A percentile compares a stretch with the other conserved stretches of the same genome.
These are phyloP conservation scores for Eremothecium gossypii DNA, from an alignment of 1,139 yeast species.

Conservation along the genomic window DNA sequence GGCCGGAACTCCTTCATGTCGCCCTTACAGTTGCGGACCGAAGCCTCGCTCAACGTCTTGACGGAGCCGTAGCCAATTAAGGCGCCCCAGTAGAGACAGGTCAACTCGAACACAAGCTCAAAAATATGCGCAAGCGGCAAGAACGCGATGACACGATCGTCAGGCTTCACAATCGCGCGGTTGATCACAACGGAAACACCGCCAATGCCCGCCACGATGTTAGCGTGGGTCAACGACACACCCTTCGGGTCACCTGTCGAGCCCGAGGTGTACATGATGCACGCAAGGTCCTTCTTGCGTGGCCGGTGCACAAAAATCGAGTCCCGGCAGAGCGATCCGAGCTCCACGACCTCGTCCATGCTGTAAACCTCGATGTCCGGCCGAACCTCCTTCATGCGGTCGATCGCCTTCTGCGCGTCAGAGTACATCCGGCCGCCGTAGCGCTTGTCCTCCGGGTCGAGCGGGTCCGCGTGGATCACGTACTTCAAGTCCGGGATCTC, in stretches of 20 bases:
- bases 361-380: conserved; percentile 70
- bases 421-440: conserved; percentile 47
- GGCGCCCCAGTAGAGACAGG: conserved; percentile 83
- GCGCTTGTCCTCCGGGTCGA: conserved; percentile 57
- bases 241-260: conserved; percentile 98
- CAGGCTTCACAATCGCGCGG: conserved; percentile 40
- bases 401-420: conserved; percentile 48
- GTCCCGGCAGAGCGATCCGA: conserved; percentile 47
- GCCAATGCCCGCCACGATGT: conserved; percentile 73
- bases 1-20: conserved; percentile 86
- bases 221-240: conserved; percentile 72
- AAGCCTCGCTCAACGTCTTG: conserved; percentile 77
- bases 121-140: conserved; percentile 95
- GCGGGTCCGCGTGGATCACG: conserved; percentile 61
- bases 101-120: conserved; percentile 80
- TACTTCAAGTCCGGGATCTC: conserved; percentile 53
- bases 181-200: conserved; percentile 67
- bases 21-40: conserved; percentile 77
- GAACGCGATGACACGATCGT: conserved; percentile 74
- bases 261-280: conserved; percentile 98
- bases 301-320: conserved; percentile 37
- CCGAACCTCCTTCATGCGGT: conserved; percentile 49
- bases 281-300: conserved; percentile 64
- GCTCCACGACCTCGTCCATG: conserved; percentile 52
- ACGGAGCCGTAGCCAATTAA: conserved; percentile 85